Conservation (phyloP, 2,329 filamentous ascomycete species). For the Aspergillus sp. region DNA sequence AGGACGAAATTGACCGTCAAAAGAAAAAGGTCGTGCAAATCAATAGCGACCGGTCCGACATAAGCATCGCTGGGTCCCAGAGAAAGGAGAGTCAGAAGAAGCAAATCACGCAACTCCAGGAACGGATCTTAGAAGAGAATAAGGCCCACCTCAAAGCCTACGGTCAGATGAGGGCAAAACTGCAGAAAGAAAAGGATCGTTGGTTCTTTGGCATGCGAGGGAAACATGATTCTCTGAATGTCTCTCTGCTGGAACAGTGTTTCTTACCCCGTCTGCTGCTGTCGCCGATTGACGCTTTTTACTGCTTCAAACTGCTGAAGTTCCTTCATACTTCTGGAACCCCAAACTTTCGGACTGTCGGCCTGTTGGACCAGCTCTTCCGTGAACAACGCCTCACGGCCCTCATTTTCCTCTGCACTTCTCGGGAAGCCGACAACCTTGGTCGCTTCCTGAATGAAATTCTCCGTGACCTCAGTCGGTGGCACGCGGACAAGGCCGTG, state of each 20-base stretch:
- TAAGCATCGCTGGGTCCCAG: slow-evolving; percentile 63
- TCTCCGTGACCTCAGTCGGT: slow-evolving; percentile 73
- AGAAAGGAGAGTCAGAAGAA: slow-evolving; percentile 71
- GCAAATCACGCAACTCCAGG: slow-evolving; percentile 65
- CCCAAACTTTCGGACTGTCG: slow-evolving; percentile 81
- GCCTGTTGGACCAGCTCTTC: slow-evolving; percentile 81
- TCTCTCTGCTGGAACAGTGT: slow-evolving; percentile 82
- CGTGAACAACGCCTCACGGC: slow-evolving; percentile 75
- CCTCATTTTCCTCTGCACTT: slow-evolving; percentile 84
- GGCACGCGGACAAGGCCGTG: slow-evolving; percentile 73
- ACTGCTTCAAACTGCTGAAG: slow-evolving; percentile 80
- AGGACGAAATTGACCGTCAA: slow-evolving; percentile 68
- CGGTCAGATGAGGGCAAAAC: slow-evolving; percentile 64
- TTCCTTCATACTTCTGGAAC: slow-evolving; percentile 82
- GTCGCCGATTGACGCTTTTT: slow-evolving; percentile 85
- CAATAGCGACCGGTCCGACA: slow-evolving; percentile 70
- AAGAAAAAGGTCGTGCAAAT: slow-evolving; percentile 66
- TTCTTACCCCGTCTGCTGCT: slow-evolving; percentile 83
- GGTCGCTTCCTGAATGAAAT: slow-evolving; percentile 85
- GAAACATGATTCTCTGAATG: slow-evolving; percentile 67
- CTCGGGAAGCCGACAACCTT: slow-evolving; percentile 89
- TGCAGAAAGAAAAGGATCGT: slow-evolving; percentile 71
- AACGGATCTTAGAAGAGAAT: slow-evolving; percentile 70
- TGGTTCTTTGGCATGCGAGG: slow-evolving; percentile 72
- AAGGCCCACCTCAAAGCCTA: slow-evolving; percentile 68